phyloP scores from a whole-genome alignment of 345 rosid species.

The Psidium friedrichsthalianum region DNA sequence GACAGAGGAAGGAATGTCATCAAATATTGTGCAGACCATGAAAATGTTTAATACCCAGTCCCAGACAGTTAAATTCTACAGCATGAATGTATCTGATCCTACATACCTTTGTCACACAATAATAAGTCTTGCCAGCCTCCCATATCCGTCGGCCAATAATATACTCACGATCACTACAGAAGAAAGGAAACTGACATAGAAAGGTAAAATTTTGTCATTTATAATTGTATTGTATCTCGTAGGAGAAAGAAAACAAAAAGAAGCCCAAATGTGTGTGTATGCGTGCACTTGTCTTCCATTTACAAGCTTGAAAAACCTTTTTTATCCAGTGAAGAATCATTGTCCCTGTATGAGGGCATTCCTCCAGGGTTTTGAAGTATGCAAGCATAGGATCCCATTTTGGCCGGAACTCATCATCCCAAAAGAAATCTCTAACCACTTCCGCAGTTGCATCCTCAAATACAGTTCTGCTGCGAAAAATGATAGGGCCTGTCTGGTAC shows the following conservation, averaged over 20 bases:
- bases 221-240: not conserved
- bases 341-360: conserved; percentile 59
- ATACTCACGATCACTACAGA: conserved; percentile 95
- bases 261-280: not conserved
- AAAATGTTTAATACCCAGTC: not conserved
- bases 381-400: conserved; percentile 97
- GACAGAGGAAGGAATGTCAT: not conserved
- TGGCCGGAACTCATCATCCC: conserved; percentile 95
- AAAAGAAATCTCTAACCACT: conserved; percentile 90
- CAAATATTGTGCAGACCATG: not conserved
- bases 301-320: conserved; percentile 35
- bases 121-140: conserved; percentile 72
- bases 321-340: conserved; percentile 77
- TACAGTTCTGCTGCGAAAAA: conserved; percentile 73
- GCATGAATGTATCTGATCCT: not conserved
- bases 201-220: not conserved
- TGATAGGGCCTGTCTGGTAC: conserved; percentile 55
- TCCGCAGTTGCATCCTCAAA: conserved; percentile 91
- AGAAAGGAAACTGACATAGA: conserved; percentile 75
- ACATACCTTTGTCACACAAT: conserved; percentile 80
- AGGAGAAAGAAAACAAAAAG: not conserved
- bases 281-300: not conserved
- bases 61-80: not conserved
- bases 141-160: conserved; percentile 85
- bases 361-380: conserved; percentile 58